Evolutionary conservation across 768 basidiomycete genomes (phyloP), one percentile per base, ranked within the genome.

Genomic region (Porpolomopsis calyptriformis): DNA sequence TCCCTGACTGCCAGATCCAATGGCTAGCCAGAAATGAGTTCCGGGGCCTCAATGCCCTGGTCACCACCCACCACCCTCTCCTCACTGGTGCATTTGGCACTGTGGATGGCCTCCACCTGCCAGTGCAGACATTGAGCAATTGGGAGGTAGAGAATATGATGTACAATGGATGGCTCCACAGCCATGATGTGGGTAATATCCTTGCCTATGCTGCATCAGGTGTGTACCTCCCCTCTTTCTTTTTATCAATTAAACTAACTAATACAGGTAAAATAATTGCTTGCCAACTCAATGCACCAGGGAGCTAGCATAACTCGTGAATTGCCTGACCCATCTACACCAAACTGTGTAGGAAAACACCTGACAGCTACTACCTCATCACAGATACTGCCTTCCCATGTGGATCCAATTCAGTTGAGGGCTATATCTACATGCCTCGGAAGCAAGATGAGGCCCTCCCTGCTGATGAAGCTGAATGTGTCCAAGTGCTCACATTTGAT

Each of bases 161-260:
- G 8, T 71, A 62, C 47, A 71, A 69, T 58, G 64, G 67, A 0
- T 73, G 69, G 69, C 51, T 66, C n/a, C 62, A 63, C 33, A 58
- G 55, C 2, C 71, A 72, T 46, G 65, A 55, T 36, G 57, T 66
- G 18, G 69, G 61, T 41, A 60, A 53, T 51, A 59, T 71, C 0
- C 41, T 71, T 47, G 63, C 52, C 0, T 62, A 59, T 43, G 53
- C 55, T 9, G 53, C 57, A 0, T 22, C 52, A 53, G 61, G 61
- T 59, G 42, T 4, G 43, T 14, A 11, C 9, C 4, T n/a, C n/a
- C n/a, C n/a, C n/a, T n/a, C n/a, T n/a, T n/a, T n/a, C n/a, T n/a
- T n/a, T n/a, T n/a, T n/a, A n/a, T n/a, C n/a, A n/a, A n/a, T n/a
- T n/a, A n/a, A n/a, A n/a, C n/a, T n/a, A n/a, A n/a, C n/a, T n/a